Conservation (phyloP, 2,329 filamentous ascomycete species). For the Phaeosphaeria sp. region DNA sequence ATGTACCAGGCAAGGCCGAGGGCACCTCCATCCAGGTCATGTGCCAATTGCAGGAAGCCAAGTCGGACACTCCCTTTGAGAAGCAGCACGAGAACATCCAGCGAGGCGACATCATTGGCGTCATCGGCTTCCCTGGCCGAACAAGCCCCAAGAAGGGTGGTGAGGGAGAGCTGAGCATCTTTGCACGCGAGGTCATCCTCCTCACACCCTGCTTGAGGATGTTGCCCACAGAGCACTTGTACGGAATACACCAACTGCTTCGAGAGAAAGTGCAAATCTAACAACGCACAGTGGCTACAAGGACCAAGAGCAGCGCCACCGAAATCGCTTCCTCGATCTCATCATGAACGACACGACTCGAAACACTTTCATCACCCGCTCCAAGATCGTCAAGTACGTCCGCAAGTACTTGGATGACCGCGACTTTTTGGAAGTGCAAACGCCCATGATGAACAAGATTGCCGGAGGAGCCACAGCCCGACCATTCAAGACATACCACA, state of each 20-base stretch:
- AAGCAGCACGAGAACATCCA: constrained; percentile 89
- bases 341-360: constrained; percentile 94
- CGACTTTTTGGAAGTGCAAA: constrained; percentile 94
- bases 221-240: constrained; percentile 70
- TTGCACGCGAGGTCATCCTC: constrained; percentile 83
- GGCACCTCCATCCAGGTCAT: constrained; percentile 87
- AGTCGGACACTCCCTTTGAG: constrained; percentile 74
- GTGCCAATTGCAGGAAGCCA: constrained; percentile 82
- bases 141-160: constrained; percentile 90
- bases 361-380: constrained; percentile 81
- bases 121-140: constrained; percentile 81
- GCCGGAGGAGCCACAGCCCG: constrained; percentile 94
- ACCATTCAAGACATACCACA: constrained; percentile 95
- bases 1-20: constrained; percentile 64
- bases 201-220: constrained; percentile 91
- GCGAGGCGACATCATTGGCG: constrained; percentile 90
- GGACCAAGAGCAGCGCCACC: constrained; percentile 91
- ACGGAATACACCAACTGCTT: constrained; percentile 52
- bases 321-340: constrained; percentile 91
- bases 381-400: constrained; percentile 88
- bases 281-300: constrained; percentile 78
- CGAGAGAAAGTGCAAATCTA: not conserved
- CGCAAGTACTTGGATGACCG: constrained; percentile 85
- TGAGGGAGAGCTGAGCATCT: constrained; percentile 92
- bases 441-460: constrained; percentile 93